Evolutionary conservation across 257 asterid genomes (phyloP).

Genomic region (Capsicum rhomboideum): DNA sequence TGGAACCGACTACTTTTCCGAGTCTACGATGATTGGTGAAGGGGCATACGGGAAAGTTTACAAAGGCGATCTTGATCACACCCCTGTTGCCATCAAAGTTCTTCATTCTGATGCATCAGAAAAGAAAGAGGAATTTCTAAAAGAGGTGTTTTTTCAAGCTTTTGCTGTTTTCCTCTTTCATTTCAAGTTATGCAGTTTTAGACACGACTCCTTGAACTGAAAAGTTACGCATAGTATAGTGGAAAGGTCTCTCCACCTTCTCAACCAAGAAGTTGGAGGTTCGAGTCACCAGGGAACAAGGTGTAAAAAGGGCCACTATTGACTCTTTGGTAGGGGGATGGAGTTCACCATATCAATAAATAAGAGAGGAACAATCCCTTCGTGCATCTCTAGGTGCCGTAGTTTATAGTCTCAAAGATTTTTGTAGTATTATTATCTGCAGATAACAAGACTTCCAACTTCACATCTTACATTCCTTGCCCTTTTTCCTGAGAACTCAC

Average conservation of each 20-base stretch:
- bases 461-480: neutral
- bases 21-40: slow-evolving; percentile 57
- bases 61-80: slow-evolving; percentile 70
- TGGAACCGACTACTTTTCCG: slow-evolving; percentile 57
- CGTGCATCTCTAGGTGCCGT: neutral
- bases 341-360: neutral
- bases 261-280: neutral
- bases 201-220: neutral
- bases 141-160: slow-evolving; percentile 45
- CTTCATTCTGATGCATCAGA: slow-evolving; percentile 49
- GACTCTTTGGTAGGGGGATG: neutral
- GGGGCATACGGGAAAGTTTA: slow-evolving; percentile 89
- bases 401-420: neutral
- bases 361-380: neutral
- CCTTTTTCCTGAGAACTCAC: neutral
- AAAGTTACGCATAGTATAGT: neutral
- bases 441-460: neutral
- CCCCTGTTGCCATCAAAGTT: slow-evolving; percentile 71
- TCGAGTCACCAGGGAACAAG: neutral
- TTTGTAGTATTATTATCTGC: neutral
- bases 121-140: slow-evolving; percentile 66
- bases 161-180: slow-evolving; percentile 3
- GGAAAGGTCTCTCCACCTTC: neutral
- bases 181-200: neutral
- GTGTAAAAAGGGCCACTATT: neutral